Evolutionary conservation across 2,329 filamentous ascomycete species (phyloP), one percentile per base, ranked within the genome.

Genomic region (Fusarium sp.): DNA sequence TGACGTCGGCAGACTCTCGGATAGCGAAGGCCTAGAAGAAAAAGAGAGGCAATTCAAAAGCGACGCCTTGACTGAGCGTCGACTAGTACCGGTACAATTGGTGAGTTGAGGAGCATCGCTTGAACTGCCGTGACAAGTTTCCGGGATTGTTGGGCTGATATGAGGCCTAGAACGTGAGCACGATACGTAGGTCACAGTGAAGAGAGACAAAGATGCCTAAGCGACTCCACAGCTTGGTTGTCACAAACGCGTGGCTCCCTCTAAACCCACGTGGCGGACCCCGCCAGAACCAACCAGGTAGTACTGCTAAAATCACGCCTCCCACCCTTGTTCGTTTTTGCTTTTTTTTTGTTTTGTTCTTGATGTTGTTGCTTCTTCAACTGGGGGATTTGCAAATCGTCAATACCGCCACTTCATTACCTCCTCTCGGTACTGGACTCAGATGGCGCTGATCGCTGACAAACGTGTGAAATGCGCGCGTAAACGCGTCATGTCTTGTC

Each of bases 231-330:
- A 66, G 49, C 64, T 69, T 67, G 66, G 23, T 73, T 63, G 59
- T 76, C 58, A 64, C 64, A 66, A 69, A 72, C 67, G 69, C 66
- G 73, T 77, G 71, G 74, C 75, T 77, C 67, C 42, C 64, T 71
- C 70, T 54, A 74, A 76, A 71, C 64, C 77, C 77, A 79, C 77
- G 77, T 79, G 77, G 77, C 75, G 63, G 66, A 61, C 66, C 70
- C 75, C 73, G 68, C 74, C 58, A 59, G 52, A 51, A 66, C 60
- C 27, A 61, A 63, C 69, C 46, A 27, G 63, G 48, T 57, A 37
- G 12, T 48, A 15, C 10, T 31, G 23, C 66, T 76, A 70, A 46
- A 48, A 14, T 48, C 54, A 57, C 54, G 25, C 16, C 41, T 57
- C 75, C 77, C 75, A 61, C 75, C 75, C 52, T 57, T 37, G 11